Evolutionary conservation across 2,329 filamentous ascomycete species (phyloP), one percentile per base, ranked within the genome.

Genomic region (Cladophialophora immunda): DNA sequence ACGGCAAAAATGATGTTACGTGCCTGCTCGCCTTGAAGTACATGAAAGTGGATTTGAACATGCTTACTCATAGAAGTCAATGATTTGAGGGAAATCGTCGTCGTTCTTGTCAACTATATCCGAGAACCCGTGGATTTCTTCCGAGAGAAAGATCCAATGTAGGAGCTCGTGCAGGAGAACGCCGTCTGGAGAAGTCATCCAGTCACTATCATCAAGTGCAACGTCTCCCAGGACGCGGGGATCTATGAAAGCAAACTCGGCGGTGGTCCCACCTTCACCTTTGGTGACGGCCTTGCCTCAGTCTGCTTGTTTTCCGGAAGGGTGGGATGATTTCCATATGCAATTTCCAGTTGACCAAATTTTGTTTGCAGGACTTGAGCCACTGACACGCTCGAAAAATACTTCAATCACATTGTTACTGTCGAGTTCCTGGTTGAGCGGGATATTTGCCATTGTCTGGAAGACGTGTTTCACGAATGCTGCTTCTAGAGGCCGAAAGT

Each of bases 141-240:
- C 30, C 25, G 60, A 22, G 13, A 65, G 22, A 45, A 53, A 59
- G 19, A 41, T 60, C 64, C 64, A 66, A 53, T 66, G 64, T 36
- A 66, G 61, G 34, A 57, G 50, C 50, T 66, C 64, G 36, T 66
- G 64, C 50, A 66, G 30, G 9, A 66, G 57, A 13, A 60, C 32
- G 22, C 47, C 64, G 2, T 47, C 58, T 6, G 64, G 58, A 32
- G 45, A 61, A 27, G 27, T 38, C 64, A 66, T 62, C 58, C 58
- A 58, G 29, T 66, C 64, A 29, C 55, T 66, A 15, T 66, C 64
- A 19, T 52, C 32, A 30, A 41, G 36, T 41, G 36, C 36, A 41
- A 41, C 5, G 17, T 41, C 36, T 17, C 36, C 36, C 13, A 41
- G 36, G 13, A 41, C 36, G 13, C 36, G 36, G 17, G 36, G 36